Conservation (phyloP, 2,329 filamentous ascomycete species). For the Colletotrichum paranaense region DNA sequence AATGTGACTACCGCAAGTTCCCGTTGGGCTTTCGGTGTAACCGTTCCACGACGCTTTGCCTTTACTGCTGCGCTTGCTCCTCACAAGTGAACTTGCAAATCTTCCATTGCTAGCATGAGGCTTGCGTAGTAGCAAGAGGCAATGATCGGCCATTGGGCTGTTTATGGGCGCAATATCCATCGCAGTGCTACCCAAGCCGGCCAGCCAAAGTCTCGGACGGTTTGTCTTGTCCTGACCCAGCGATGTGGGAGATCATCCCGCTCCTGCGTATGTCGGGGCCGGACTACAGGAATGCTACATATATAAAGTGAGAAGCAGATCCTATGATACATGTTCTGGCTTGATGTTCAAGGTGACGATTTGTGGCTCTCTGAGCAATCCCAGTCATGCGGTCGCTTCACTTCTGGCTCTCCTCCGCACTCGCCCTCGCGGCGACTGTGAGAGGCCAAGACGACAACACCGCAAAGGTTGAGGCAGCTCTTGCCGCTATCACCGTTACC, state of each 20-base stretch:
- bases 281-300: not conserved
- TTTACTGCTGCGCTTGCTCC: slow-evolving; percentile 17
- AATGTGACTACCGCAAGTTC: not conserved
- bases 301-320: slow-evolving; percentile 5
- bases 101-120: not conserved
- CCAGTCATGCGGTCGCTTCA: slow-evolving; percentile 15
- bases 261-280: not conserved
- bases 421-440: slow-evolving; percentile 23
- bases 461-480: slow-evolving; percentile 31
- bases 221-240: not conserved
- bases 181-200: slow-evolving; percentile 24
- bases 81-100: not conserved
- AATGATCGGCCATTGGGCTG: slow-evolving; percentile 8
- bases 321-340: not conserved
- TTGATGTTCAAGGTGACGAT: not conserved
- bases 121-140: slow-evolving; percentile 6
- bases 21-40: slow-evolving; percentile 17
- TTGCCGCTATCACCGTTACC: slow-evolving; percentile 41
- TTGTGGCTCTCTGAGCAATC: not conserved
- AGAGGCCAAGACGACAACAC: slow-evolving; percentile 12
- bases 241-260: slow-evolving; percentile 8
- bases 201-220: not conserved
- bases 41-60: slow-evolving; percentile 12
- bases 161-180: not conserved
- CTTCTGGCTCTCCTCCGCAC: slow-evolving; percentile 18